A percentile compares a stretch with the other conserved stretches of the same genome.
Conservation (phyloP, 1,284 basidiomycete genomes). For the Puccinia horiana region DNA sequence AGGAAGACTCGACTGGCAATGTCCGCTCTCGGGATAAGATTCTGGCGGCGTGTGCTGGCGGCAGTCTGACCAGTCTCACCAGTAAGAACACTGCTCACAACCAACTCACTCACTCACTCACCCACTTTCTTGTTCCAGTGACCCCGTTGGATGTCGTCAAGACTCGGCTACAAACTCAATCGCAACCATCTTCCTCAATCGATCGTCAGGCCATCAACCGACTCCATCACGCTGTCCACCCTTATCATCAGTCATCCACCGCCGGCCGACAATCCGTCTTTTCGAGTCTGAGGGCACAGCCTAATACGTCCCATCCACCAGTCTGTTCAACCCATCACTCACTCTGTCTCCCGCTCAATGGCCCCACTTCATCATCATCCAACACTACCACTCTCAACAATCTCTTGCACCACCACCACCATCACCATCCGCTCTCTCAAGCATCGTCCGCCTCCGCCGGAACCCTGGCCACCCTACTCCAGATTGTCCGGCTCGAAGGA, state of each 20-base stretch:
- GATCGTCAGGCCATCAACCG: constrained; percentile 60
- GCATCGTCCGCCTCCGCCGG: constrained; percentile 39
- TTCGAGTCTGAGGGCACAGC: constrained; percentile 41
- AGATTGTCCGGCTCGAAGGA: constrained; percentile 54
- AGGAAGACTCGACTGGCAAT: too few species aligned
- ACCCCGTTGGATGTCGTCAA: constrained; percentile 93
- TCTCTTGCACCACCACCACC: constrained; percentile 17
- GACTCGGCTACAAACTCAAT: constrained; percentile 82
- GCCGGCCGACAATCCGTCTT: too few species aligned
- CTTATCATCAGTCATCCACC: background rate
- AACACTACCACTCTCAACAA: constrained; percentile 32
- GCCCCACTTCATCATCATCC: constrained; percentile 21
- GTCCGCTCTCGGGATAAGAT: constrained; percentile 63
- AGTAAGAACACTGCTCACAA: too few species aligned
- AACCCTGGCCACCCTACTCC: constrained; percentile 53
- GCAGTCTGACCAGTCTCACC: constrained; percentile 76
- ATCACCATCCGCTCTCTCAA: constrained; percentile 9
- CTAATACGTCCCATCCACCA: constrained; percentile 52
- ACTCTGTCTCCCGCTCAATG: constrained; percentile 44
- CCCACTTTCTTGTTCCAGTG: constrained; percentile 70
- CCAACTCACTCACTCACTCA: too few species aligned
- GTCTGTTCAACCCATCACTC: constrained; percentile 55
- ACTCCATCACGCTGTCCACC: constrained; percentile 64
- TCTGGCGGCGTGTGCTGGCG: constrained; percentile 75
- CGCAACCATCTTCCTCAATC: background rate